Percentiles rank a stretch among this genome's conserved stretches.
Conservation (phyloP, 1,284 basidiomycete species). For the Mycena sp. region DNA sequence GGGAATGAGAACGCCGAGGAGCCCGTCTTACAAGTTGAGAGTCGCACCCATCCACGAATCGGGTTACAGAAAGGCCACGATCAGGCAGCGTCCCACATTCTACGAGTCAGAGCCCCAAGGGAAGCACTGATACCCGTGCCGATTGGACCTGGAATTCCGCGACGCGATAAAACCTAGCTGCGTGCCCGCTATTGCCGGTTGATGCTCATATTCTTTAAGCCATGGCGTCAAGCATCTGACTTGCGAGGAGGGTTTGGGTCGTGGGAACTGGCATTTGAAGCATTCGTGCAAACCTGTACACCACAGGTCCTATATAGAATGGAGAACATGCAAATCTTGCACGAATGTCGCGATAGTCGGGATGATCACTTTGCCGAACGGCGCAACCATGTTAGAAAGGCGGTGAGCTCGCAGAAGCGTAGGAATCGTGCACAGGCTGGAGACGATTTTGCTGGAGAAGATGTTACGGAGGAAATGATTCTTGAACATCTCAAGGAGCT, state of each 20-base stretch:
- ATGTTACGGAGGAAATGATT: conserved; percentile 7
- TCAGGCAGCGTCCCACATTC: not conserved
- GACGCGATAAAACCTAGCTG: conserved; percentile 29
- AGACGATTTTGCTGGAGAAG: conserved; percentile 8
- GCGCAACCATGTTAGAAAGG: not conserved
- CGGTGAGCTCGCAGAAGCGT: not conserved
- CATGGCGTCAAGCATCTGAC: conserved; percentile 38
- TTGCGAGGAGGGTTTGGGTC: conserved; percentile 21
- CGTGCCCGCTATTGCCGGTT: conserved; percentile 31
- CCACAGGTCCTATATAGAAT: not conserved
- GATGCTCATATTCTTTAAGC: conserved; percentile 45
- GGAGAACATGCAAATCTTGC: conserved; percentile 23
- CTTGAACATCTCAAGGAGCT: conserved; percentile 4
- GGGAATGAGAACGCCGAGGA: not conserved
- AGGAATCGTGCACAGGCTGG: not conserved
- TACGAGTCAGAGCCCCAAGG: not conserved
- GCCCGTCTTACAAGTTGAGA: not conserved
- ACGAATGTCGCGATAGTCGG: conserved; percentile 20
- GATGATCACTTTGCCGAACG: conserved; percentile 30
- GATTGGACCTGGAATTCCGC: conserved; percentile 41
- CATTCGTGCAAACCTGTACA: not conserved
- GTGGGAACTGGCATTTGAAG: conserved; percentile 4
- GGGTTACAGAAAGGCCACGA: not conserved
- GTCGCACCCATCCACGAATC: not conserved
- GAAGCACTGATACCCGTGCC: conserved; percentile 34